A percentile compares a stretch with the other conserved stretches of the same genome.
Conservation (phyloP, 2,329 filamentous ascomycete species). For the Bretziella fagacearum region DNA sequence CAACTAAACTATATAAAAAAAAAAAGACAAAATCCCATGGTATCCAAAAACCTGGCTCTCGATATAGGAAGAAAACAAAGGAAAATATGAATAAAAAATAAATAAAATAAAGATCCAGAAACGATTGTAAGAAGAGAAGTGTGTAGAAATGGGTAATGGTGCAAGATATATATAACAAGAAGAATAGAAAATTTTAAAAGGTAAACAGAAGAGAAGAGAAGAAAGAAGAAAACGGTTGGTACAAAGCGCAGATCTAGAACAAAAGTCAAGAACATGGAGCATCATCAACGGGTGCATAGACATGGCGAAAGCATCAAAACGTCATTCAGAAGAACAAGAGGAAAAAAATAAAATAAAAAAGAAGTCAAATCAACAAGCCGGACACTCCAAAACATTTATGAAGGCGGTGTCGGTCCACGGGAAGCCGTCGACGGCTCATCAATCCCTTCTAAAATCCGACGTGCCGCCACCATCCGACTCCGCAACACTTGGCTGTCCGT, state of each 20-base stretch:
- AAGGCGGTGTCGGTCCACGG: neutral
- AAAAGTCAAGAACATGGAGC: slow-evolving; percentile 4
- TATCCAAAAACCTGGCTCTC: slow-evolving; percentile 1
- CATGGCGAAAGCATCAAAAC: slow-evolving; percentile 1
- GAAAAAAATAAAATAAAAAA: neutral
- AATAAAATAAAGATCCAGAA: neutral
- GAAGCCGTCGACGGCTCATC: slow-evolving; percentile 24
- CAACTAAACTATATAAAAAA: neutral
- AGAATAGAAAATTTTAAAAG: neutral
- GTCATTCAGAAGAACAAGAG: neutral
- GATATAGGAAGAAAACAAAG: neutral
- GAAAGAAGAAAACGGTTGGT: slow-evolving; percentile 3
- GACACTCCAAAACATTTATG: neutral
- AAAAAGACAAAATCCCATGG: neutral
- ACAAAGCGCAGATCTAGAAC: slow-evolving; percentile 11
- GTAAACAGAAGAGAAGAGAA: neutral
- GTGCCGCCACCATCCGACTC: slow-evolving; percentile 57
- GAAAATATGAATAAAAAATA: neutral
- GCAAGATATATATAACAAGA: slow-evolving; percentile 3
- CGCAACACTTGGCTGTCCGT: slow-evolving; percentile 48
- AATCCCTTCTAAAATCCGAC: slow-evolving; percentile 53
- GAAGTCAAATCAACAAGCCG: neutral
- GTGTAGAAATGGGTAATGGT: neutral
- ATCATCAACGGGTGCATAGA: slow-evolving; percentile 7
- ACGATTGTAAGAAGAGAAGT: neutral